Evolutionary conservation across 129 eudicot species (phyloP).

Genomic region (Arctium lappa): DNA sequence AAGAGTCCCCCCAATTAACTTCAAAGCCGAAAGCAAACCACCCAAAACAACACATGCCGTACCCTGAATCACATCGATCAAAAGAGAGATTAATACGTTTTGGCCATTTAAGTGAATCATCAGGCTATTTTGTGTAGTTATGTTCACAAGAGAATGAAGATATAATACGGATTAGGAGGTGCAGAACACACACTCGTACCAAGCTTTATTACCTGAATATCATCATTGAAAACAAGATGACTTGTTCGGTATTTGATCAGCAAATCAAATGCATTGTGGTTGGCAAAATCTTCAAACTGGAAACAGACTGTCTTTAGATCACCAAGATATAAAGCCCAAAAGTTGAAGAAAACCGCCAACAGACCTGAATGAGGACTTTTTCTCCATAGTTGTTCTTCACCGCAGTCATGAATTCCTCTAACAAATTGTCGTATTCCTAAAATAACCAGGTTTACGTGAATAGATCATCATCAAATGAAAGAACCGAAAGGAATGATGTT

Average conservation of each 20-base stretch:
- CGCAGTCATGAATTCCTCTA: constrained; percentile 92
- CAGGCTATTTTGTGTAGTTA: not conserved
- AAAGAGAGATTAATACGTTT: not conserved
- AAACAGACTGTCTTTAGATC: not conserved
- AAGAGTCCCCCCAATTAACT: constrained; percentile 62
- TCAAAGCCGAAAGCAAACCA: constrained; percentile 68
- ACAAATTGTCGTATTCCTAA: constrained; percentile 82
- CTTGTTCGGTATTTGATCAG: constrained; percentile 72
- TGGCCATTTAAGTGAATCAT: too few relatives aligned
- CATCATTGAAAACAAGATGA: constrained; percentile 96
- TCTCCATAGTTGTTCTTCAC: constrained; percentile 95
- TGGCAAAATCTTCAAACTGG: constrained; percentile 93
- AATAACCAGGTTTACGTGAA: not conserved
- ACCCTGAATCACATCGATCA: constrained; percentile 44
- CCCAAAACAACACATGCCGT: constrained; percentile 83
- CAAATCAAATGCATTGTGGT: constrained; percentile 95
- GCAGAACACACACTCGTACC: not conserved
- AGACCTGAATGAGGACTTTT: constrained; percentile 79
- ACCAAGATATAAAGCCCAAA: not conserved
- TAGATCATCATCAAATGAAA: not conserved
- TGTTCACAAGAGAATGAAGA: not conserved
- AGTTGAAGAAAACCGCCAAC: not conserved
- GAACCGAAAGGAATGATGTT: not conserved
- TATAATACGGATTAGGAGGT: not conserved
- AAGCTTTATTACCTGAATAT: constrained; percentile 65